Base-by-base conservation (phyloP, 306 rosid species). In the Medicago lupulina region DNA sequence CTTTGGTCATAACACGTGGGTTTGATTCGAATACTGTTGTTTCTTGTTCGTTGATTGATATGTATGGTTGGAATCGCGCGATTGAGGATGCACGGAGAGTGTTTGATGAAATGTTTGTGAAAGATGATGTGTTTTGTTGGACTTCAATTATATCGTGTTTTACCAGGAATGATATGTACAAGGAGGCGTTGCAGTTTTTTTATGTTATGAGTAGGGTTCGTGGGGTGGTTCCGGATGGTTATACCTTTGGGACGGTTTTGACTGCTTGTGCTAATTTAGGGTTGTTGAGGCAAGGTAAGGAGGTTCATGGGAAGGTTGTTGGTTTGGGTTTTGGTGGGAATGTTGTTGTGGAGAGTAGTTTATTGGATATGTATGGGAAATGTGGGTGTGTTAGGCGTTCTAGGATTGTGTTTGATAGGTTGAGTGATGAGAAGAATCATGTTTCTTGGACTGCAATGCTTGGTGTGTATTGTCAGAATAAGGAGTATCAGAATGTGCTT, bases 281-380 rank as follows among this genome's bases (percentile, higher is more conserved):
- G 83, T 88, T 90, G 86, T 18, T 87, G 75, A 88, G 82, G 68
- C 96, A 69, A 68, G 98, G 98, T 12, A 85, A 69, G 41, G 83
- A 90, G 82, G 81, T 94, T 61, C 98, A 94, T 75, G 86, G 84
- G 3, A 91, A 81, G 77, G 89, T 89, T 51, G 57, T 94, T 68
- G 65, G 86, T 0, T 76, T 82, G 36, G 96, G 95, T 31, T 72
- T 84, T 28, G 53, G 78, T 31, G 96, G 93, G 1, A 85, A 91
- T 71, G 96, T 94, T 76, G 84, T 94, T 64, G 96, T 91, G 13
- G 96, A 87, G 82, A 91, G 98, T 65, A 94, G 98, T 76, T 81
- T 91, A 53, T 87, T 94, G 75, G 98, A 94, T 60, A 91, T 94
- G 97, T 94, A 94, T 81, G 98, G 98, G 18, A 94, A 94, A 76